Conservation (phyloP, 306 rosid species). For the Alnus glutinosa region DNA sequence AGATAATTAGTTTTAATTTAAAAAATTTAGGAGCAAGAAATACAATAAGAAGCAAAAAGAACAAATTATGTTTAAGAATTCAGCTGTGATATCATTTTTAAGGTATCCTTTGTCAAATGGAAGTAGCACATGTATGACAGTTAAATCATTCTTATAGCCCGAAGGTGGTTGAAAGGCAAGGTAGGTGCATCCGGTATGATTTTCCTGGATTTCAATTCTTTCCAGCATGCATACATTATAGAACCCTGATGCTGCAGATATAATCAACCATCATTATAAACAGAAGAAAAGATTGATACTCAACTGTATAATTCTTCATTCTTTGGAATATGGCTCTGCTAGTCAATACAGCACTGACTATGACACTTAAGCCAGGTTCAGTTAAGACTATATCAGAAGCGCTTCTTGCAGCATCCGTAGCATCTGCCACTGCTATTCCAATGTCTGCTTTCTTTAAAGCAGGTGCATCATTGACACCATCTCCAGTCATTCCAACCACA, state of each 20-base stretch:
- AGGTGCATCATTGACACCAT: constrained; percentile 91
- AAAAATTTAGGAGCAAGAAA: constrained; percentile 7
- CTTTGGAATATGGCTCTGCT: constrained; percentile 90
- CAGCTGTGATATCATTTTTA: neutral
- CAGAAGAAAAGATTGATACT: constrained; percentile 36
- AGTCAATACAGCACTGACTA: constrained; percentile 75
- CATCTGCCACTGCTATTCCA: constrained; percentile 88
- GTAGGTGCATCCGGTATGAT: neutral
- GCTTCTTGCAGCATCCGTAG: constrained; percentile 87
- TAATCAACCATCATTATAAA: constrained; percentile 20
- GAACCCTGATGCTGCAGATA: constrained; percentile 16
- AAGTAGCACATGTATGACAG: neutral
- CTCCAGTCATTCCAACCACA: constrained; percentile 91
- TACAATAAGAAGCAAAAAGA: constrained; percentile 7
- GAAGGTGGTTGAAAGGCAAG: constrained; percentile 9
- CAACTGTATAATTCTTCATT: constrained; percentile 91
- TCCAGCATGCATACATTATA: constrained; percentile 10
- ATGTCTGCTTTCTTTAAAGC: constrained; percentile 92
- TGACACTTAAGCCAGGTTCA: constrained; percentile 86
- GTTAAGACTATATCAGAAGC: constrained; percentile 88
- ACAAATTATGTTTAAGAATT: neutral
- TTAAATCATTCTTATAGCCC: neutral
- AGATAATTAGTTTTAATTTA: constrained; percentile 20
- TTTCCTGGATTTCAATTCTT: constrained; percentile 4
- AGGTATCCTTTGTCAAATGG: neutral